Base-by-base conservation (phyloP, 495 filamentous ascomycete species). In the Aspergillus panamensis region DNA sequence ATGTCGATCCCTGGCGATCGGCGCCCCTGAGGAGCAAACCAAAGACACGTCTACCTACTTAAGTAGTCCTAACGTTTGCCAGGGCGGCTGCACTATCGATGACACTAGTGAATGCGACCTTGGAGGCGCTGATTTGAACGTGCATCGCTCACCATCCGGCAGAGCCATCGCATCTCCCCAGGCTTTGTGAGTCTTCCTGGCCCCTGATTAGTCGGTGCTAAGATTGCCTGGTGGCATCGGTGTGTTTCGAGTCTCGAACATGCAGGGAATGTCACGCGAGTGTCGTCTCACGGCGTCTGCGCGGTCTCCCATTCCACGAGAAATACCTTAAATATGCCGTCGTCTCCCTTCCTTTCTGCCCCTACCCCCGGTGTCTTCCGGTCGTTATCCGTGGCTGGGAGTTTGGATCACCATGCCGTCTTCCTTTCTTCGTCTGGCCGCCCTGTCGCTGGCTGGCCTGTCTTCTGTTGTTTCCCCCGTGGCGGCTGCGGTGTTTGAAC, bases 361-460 rank as follows among this genome's bases (percentile, higher is more conserved):
- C 14, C 14, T 8, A 39, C 16, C n/a, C 37, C 12, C 16, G 8
- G 16, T 45, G 20, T 45, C 20, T 45, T 20, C 10, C 42, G 8
- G 16, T 21, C 14, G 35, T 39, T 39, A 39, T 39, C 35, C 35
- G 35, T 12, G 35, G 35, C 35, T 45, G 42, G 25, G 25, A 25
- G 20, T 45, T 20, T 17, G 16, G 42, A 9, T 5, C 25, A 20
- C 19, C 51, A 77, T 77, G 71, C 47, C 67, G 58, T 64, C 52
- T 6, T 65, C 66, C 9, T 57, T 71, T 14, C 53, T 70, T 14
- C 66, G 63, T 53, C 62, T 63, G 35, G 66, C 69, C 50, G 66
- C 64, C 10, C 55, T 73, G 70, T 77, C 77, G 61, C 73, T 79
- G 35, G 72, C 68, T 29, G 64, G 72, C n/a, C 50, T 69, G 31